Evolutionary conservation across 768 basidiomycete genomes (phyloP).

Genomic region (Podaxis mareebaensis): DNA sequence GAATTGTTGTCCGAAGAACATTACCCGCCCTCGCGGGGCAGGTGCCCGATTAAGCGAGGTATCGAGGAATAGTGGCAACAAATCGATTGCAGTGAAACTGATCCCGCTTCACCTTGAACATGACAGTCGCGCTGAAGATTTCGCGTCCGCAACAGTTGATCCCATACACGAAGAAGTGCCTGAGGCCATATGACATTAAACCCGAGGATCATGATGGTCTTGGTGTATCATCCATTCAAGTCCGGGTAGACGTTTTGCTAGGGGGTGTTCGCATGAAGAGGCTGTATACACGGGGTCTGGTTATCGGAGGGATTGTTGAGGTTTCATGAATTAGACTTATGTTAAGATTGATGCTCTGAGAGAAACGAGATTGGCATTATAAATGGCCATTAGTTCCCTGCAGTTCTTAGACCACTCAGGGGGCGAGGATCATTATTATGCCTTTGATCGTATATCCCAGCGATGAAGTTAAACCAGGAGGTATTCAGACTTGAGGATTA

Average conservation of each 20-base stretch:
- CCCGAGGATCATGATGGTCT: background rate
- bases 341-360: background rate
- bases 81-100: background rate
- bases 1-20: background rate
- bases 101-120: background rate
- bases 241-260: background rate
- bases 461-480: background rate
- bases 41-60: background rate
- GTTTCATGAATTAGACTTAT: background rate
- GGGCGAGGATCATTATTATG: background rate
- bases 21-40: background rate
- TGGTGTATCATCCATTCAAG: background rate
- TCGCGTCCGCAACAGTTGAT: background rate
- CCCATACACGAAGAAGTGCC: background rate
- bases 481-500: background rate
- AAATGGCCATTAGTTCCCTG: background rate
- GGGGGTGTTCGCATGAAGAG: background rate
- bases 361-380: background rate
- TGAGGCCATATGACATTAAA: background rate
- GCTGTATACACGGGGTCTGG: background rate
- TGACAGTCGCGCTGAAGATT: background rate
- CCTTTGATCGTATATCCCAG: background rate
- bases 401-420: background rate
- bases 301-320: background rate
- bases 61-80: no score